Conservation (phyloP, 1,284 basidiomycete species). For the Cutaneotrichosporon arboriforme region DNA sequence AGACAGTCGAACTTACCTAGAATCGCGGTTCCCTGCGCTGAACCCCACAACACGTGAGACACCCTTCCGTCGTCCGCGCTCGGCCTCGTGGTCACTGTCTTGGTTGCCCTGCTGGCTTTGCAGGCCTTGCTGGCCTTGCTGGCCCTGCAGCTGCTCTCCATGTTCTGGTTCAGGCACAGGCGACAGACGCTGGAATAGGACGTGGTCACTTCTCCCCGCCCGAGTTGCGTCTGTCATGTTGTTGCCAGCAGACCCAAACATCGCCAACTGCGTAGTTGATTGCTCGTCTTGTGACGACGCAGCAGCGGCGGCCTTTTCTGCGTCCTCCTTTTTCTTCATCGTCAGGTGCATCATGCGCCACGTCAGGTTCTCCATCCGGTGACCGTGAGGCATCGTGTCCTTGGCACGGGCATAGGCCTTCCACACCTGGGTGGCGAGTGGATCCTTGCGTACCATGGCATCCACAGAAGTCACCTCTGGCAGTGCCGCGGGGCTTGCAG, state of each 20-base stretch:
- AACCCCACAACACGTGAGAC: constrained; percentile 51
- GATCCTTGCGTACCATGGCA: constrained; percentile 60
- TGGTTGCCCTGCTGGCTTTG: background rate
- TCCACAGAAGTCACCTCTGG: constrained; percentile 23
- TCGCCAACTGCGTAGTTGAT: background rate
- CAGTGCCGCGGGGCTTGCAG: constrained; percentile 18
- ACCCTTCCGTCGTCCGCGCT: constrained; percentile 53
- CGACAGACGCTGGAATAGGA: background rate
- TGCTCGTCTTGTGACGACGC: background rate
- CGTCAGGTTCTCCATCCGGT: constrained; percentile 93
- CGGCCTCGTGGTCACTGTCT: constrained; percentile 10
- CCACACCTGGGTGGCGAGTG: constrained; percentile 92
- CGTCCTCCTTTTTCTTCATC: constrained; percentile 54
- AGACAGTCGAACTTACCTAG: constrained; percentile 14
- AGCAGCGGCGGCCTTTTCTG: constrained; percentile 6
- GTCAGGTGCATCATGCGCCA: constrained; percentile 98
- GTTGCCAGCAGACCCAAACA: no score
- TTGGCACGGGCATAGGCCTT: constrained; percentile 90
- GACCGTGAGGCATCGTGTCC: constrained; percentile 78
- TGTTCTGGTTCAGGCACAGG: constrained; percentile 1
- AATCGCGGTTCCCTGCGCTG: constrained; percentile 33
- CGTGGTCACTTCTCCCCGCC: background rate
- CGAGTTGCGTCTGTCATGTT: no score
- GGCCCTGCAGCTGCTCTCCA: background rate
- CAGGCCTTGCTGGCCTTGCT: background rate